Evolutionary conservation across 1,284 basidiomycete genomes (phyloP), one percentile per base, ranked within the genome.

Genomic region (Boletus mariae): DNA sequence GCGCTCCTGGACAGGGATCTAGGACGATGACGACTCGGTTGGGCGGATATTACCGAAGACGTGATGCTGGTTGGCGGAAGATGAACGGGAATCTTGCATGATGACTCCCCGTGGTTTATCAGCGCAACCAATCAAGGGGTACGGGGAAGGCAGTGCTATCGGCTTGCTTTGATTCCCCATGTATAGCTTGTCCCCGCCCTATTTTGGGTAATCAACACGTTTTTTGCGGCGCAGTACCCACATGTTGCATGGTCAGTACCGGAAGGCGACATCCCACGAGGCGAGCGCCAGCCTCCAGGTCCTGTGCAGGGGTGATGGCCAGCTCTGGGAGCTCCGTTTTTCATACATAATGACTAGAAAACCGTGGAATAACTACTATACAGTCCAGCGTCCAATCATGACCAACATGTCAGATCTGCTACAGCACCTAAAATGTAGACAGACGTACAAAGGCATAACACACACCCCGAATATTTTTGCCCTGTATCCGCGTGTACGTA

Each of bases 41-140:
- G 40, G 42, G 50, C 66, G 66, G 66, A 68, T 61, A 68, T 68
- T 70, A 71, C 65, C 68, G 68, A 71, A 50, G 57, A 54, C 63
- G 61, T 68, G 62, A 61, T 66, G 63, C 46, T 53, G 55, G 53
- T 58, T 63, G 56, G 57, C 54, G 53, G 43, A 53, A 58, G 53
- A 61, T 60, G 63, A 67, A 70, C 61, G 68, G 68, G 63, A 68
- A 68, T 61, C 66, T 59, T 57, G 59, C 53, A 59, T 53, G 56
- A 65, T 59, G 62, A 61, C 56, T 55, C 63, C 56, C 56, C 64
- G 62, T 69, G 63, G 59, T 55, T 59, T 62, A 70, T 69, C 68
- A 58, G 62, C 63, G 56, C 54, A 47, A 57, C 63, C 58, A 64
- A 67, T 70, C 65, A 69, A 69, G 57, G 61, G 59, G 57, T 57